Evolutionary conservation across 2,329 filamentous ascomycete genomes (phyloP).

Genomic region (Cladosporium sp.): DNA sequence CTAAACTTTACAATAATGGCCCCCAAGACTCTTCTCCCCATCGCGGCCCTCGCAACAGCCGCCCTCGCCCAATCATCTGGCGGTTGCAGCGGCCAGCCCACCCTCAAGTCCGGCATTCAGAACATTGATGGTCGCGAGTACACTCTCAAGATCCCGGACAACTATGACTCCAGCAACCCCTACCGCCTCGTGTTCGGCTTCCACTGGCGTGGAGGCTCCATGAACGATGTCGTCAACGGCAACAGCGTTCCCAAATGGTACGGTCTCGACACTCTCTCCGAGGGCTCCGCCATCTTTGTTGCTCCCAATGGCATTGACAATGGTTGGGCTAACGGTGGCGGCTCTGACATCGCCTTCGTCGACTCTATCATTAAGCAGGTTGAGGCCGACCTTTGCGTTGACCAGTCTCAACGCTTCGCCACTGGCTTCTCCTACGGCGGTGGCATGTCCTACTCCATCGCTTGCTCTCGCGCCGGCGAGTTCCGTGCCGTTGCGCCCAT

Average conservation of each 20-base stretch:
- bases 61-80: constrained; percentile 10
- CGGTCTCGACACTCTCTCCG: constrained; percentile 13
- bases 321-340: constrained; percentile 15
- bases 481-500: constrained; percentile 12
- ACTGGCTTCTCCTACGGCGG: constrained; percentile 3
- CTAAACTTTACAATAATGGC: constrained; percentile 4
- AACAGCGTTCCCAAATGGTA: constrained; percentile 14
- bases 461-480: constrained; percentile 23
- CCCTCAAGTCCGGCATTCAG: constrained; percentile 4
- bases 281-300: constrained; percentile 18
- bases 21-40: constrained; percentile 12
- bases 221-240: constrained; percentile 15
- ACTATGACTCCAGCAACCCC: constrained; percentile 16
- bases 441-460: constrained; percentile 20
- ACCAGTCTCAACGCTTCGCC: constrained; percentile 8
- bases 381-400: constrained; percentile 17
- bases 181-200: constrained; percentile 16
- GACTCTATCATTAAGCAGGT: constrained; percentile 17
- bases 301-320: constrained; percentile 11
- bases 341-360: constrained; percentile 10
- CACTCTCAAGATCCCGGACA: constrained; percentile 17
- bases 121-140: constrained; percentile 12
- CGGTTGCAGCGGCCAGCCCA: constrained; percentile 6
- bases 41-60: constrained; percentile 8
- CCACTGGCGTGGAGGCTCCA: constrained; percentile 17